phyloP scores from a whole-genome alignment of 371 early-diverging fungal species.

The Amoeboaphelidium protococcarum region DNA sequence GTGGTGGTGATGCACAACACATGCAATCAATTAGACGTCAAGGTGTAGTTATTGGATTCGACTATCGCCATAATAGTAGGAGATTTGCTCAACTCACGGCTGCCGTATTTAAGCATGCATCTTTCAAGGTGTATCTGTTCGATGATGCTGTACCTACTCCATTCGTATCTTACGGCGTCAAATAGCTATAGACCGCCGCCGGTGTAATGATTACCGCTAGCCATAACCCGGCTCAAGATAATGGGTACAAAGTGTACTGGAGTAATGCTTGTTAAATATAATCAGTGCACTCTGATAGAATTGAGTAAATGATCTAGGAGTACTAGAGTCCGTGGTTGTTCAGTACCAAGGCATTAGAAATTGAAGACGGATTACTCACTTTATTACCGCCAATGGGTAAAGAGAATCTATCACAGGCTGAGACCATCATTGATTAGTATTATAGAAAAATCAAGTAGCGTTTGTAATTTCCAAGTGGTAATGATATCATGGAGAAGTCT shows the following conservation, averaged over 20 bases:
- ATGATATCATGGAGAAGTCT: too few relatives aligned
- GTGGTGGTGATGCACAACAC: slow-evolving; percentile 22
- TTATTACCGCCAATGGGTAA: too few relatives aligned
- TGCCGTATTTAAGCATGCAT: slow-evolving; percentile 46
- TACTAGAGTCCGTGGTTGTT: neutral
- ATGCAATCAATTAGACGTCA: slow-evolving; percentile 22
- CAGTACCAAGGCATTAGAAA: neutral
- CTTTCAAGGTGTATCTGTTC: slow-evolving; percentile 58
- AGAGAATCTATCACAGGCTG: too few relatives aligned
- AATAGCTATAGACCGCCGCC: slow-evolving; percentile 37
- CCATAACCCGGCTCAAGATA: slow-evolving; percentile 93
- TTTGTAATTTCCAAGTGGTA: too few relatives aligned
- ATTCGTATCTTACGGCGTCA: slow-evolving; percentile 55
- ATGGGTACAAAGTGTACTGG: slow-evolving; percentile 81
- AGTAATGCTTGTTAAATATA: slow-evolving; percentile 46
- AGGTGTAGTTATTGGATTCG: slow-evolving; percentile 82
- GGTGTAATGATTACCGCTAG: slow-evolving; percentile 96
- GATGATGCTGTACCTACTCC: slow-evolving; percentile 57
- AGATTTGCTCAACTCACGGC: slow-evolving; percentile 63
- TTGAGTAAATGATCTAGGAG: slow-evolving; percentile 33
- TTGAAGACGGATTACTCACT: too few relatives aligned
- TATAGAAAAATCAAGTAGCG: too few relatives aligned
- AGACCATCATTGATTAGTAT: too few relatives aligned
- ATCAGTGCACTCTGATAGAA: slow-evolving; percentile 57
- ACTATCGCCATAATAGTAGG: slow-evolving; percentile 67